Percentiles rank a stretch among this genome's conserved stretches.
These are phyloP conservation scores for Penicillium expansum DNA, from an alignment of 2,329 filamentous ascomycete genomes.

Conservation along the genomic window DNA sequence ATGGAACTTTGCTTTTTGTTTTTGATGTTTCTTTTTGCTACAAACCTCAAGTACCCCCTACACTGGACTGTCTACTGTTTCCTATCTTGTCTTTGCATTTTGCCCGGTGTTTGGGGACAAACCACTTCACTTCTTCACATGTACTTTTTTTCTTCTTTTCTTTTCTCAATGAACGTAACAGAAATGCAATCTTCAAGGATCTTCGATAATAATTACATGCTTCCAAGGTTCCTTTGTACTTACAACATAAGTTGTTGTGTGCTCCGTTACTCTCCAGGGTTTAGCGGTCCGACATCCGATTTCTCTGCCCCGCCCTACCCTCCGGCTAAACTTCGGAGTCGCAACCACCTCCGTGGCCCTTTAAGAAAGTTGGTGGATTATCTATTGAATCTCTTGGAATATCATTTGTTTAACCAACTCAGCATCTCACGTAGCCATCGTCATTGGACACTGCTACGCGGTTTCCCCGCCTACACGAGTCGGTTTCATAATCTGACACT, in stretches of 20 bases:
- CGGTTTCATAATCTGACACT: neutral
- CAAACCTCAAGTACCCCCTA: constrained; percentile 5
- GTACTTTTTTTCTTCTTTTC: constrained; percentile 14
- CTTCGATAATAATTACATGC: neutral
- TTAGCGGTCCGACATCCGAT: constrained; percentile 22
- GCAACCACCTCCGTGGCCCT: constrained; percentile 20
- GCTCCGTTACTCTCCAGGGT: neutral
- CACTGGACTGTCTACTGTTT: constrained; percentile 18
- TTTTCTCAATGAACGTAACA: constrained; percentile 4
- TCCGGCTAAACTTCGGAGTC: constrained; percentile 33
- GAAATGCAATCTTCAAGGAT: neutral
- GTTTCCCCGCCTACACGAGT: constrained; percentile 1
- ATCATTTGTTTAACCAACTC: constrained; percentile 4
- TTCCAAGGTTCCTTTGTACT: no score
- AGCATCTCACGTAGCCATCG: neutral
- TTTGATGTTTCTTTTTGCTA: constrained; percentile 11
- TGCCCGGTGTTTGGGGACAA: constrained; percentile 23
- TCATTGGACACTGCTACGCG: neutral
- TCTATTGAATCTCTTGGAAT: neutral
- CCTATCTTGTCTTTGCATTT: constrained; percentile 19
- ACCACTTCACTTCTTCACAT: constrained; percentile 14
- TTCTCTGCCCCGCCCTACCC: neutral
- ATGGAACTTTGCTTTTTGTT: constrained; percentile 8
- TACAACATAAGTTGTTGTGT: no score
- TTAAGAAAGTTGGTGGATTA: constrained; percentile 14